Evolutionary conservation across 148 eudicot genomes (phyloP).

Genomic region (Suaeda aralocaspica): DNA sequence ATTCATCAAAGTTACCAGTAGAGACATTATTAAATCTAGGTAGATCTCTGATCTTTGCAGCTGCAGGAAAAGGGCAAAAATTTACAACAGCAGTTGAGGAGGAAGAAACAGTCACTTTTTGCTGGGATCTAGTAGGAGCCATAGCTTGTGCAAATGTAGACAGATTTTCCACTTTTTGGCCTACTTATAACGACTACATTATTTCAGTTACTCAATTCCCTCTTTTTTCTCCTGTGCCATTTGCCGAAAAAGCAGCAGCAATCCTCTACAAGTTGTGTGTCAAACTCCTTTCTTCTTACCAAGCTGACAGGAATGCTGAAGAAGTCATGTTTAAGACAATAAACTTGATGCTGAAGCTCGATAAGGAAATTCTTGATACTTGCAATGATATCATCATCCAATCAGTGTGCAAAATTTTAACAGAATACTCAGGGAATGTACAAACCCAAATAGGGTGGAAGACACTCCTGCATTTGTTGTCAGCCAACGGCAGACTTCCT

Average conservation of each 20-base stretch:
- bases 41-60: conserved; percentile 74
- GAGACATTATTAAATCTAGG: conserved; percentile 75
- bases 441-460: conserved; percentile 78
- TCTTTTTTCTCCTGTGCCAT: conserved; percentile 70
- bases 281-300: conserved; percentile 49
- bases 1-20: conserved; percentile 52
- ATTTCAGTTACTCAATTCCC: conserved; percentile 65
- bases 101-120: conserved; percentile 81
- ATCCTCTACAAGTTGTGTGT: conserved; percentile 49
- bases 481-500: conserved; percentile 64
- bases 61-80: conserved; percentile 95
- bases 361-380: conserved; percentile 67
- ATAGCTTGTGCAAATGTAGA: conserved; percentile 45
- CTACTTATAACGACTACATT: conserved; percentile 66
- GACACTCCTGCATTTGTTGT: conserved; percentile 57
- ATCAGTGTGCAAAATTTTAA: conserved; percentile 46
- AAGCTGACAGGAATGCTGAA: conserved; percentile 50
- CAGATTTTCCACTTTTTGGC: conserved; percentile 63
- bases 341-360: conserved; percentile 75
- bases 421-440: conserved; percentile 49
- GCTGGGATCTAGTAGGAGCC: conserved; percentile 70
- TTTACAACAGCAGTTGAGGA: conserved; percentile 86
- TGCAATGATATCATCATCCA: conserved; percentile 56
- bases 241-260: conserved; percentile 65
- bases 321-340: conserved; percentile 76